phyloP scores from a whole-genome alignment of 495 filamentous ascomycete species.

The Entonaema liquescens region DNA sequence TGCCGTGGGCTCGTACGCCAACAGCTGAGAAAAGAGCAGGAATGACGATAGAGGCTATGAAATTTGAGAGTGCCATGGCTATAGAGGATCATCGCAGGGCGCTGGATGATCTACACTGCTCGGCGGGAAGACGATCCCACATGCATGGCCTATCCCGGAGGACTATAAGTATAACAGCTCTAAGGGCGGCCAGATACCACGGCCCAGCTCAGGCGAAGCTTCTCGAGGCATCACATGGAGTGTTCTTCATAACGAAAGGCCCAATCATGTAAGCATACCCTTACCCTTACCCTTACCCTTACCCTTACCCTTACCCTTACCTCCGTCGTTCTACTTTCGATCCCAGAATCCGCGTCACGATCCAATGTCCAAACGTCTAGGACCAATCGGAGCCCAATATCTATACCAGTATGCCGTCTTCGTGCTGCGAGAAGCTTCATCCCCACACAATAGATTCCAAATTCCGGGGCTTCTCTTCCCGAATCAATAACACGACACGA shows the following conservation, averaged over 20 bases:
- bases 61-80: conserved; percentile 28
- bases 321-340: conserved; percentile 15
- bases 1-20: conserved; percentile 39
- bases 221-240: conserved; percentile 9
- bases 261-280: conserved; percentile 4
- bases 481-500: conserved; percentile 4
- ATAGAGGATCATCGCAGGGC: conserved; percentile 8
- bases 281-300: too few relatives aligned
- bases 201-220: conserved; percentile 9
- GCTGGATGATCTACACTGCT: conserved; percentile 24
- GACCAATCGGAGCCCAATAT: conserved; percentile 6
- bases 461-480: conserved; percentile 23
- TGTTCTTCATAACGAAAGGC: conserved; percentile 14
- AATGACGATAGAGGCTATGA: conserved; percentile 26
- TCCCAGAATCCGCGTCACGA: conserved; percentile 7
- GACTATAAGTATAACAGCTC: conserved; percentile 18
- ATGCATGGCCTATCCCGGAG: background rate
- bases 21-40: conserved; percentile 33
- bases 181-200: background rate
- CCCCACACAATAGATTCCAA: background rate
- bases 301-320: too few relatives aligned
- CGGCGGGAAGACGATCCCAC: background rate
- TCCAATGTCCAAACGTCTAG: conserved; percentile 6
- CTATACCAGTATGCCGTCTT: conserved; percentile 9
- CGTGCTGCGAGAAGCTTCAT: background rate